A percentile compares a stretch with the other conserved stretches of the same genome.
Conservation (phyloP, 305 asterid species). For the Rubia tinctorum region DNA sequence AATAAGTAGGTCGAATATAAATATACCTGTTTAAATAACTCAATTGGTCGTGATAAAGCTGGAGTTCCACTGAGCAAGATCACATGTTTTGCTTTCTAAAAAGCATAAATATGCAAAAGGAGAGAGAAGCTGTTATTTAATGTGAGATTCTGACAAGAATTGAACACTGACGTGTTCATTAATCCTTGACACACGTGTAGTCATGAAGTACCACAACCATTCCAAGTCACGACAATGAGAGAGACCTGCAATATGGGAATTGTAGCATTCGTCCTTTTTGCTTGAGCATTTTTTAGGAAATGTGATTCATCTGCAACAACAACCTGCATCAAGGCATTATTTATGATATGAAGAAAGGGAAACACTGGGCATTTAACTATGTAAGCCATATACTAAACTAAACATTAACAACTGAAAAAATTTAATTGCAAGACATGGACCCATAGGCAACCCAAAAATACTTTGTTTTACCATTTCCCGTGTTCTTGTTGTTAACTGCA, state of each 20-base stretch:
- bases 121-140: not conserved
- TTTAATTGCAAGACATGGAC: not conserved
- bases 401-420: not conserved
- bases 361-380: not conserved
- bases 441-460: not conserved
- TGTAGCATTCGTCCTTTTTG: conserved; percentile 83
- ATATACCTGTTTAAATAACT: conserved; percentile 84
- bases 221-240: conserved; percentile 17
- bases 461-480: not conserved
- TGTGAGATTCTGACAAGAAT: not conserved
- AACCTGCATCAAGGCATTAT: conserved; percentile 51
- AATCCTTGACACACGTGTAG: not conserved
- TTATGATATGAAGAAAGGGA: conserved; percentile 17
- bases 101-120: conserved; percentile 18
- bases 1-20: not conserved
- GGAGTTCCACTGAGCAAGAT: conserved; percentile 99
- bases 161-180: not conserved
- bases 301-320: conserved; percentile 99
- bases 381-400: not conserved
- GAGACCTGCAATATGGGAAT: conserved; percentile 89
- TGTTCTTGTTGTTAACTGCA: not conserved
- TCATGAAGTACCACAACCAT: not conserved
- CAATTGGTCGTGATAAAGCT: conserved; percentile 95
- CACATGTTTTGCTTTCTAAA: conserved; percentile 76
- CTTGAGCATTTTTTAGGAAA: conserved; percentile 93